Conservation (phyloP, 2,329 filamentous ascomycete species). For the Trichothecium sympodiale region DNA sequence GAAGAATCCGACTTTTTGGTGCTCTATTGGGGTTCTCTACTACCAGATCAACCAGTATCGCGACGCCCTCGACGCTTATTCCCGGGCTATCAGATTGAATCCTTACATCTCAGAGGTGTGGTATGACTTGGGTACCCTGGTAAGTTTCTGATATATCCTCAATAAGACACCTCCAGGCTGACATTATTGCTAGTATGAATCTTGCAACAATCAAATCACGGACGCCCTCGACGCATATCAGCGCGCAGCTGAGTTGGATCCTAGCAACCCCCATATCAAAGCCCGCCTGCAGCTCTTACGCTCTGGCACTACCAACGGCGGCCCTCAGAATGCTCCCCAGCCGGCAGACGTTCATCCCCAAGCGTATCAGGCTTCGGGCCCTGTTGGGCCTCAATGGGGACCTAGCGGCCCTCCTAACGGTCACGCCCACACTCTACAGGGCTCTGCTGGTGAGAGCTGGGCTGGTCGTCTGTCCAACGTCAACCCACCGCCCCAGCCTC, state of each 20-base stretch:
- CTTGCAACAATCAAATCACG: constrained; percentile 95
- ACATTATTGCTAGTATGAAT: constrained; percentile 63
- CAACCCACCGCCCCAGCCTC: constrained; percentile 61
- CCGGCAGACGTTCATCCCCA: constrained; percentile 95
- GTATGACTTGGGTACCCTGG: constrained; percentile 94
- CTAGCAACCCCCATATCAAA: constrained; percentile 90
- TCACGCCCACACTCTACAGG: not conserved
- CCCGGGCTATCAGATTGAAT: constrained; percentile 88
- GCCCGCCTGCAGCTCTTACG: constrained; percentile 82
- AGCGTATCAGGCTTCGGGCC: constrained; percentile 74
- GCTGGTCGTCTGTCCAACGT: constrained; percentile 67
- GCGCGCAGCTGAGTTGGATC: constrained; percentile 87
- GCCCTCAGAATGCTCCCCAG: constrained; percentile 68
- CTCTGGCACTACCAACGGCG: constrained; percentile 63
- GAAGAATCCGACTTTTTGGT: constrained; percentile 98
- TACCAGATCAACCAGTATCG: constrained; percentile 99
- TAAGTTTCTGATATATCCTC: constrained; percentile 36
- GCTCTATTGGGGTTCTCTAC: constrained; percentile 95
- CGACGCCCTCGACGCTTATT: constrained; percentile 94
- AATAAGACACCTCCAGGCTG: constrained; percentile 11
- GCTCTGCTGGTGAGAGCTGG: constrained; percentile 44
- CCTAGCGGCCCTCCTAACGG: constrained; percentile 42
- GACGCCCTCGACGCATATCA: constrained; percentile 95
- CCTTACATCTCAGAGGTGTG: constrained; percentile 98
- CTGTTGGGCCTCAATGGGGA: constrained; percentile 51